A percentile compares a stretch with the other conserved stretches of the same genome.
Evolutionary conservation across 108 stramenopile genomes (phyloP).

Genomic region (Nitzschia palea): DNA sequence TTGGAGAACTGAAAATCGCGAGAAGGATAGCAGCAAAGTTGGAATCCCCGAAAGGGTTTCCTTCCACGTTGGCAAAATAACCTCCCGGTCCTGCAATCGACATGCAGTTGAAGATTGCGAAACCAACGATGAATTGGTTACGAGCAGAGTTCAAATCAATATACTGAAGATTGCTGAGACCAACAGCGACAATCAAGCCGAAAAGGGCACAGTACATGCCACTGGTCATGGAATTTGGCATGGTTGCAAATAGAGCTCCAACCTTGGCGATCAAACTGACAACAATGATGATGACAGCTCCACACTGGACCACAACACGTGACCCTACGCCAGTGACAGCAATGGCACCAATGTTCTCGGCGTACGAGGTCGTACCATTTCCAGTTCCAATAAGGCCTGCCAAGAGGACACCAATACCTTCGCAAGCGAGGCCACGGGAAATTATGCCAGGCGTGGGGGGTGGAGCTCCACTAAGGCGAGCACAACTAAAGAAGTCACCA

Average conservation of each 20-base stretch:
- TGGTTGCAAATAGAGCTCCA: conserved; percentile 27
- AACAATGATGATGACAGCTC: conserved; percentile 31
- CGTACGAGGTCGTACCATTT: conserved; percentile 32
- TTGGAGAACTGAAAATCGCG: conserved; percentile 31
- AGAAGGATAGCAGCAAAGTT: conserved; percentile 23
- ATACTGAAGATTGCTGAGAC: conserved; percentile 38
- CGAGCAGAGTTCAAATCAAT: conserved; percentile 33
- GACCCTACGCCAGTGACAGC: conserved; percentile 36
- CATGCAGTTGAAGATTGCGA: conserved; percentile 34
- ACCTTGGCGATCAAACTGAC: conserved; percentile 32
- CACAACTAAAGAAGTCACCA: conserved; percentile 40
- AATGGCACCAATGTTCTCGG: conserved; percentile 43
- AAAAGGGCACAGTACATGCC: conserved; percentile 38
- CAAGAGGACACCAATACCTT: conserved; percentile 37
- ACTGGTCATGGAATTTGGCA: conserved; percentile 29
- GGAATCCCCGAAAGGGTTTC: conserved; percentile 28
- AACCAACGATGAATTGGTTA: conserved; percentile 41
- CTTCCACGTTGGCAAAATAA: conserved; percentile 19
- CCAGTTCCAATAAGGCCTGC: conserved; percentile 33
- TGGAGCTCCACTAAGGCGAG: conserved; percentile 32
- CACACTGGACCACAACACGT: conserved; percentile 36
- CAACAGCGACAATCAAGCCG: conserved; percentile 39
- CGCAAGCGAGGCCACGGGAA: conserved; percentile 28
- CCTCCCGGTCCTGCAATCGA: conserved; percentile 36
- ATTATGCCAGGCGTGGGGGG: conserved; percentile 43